Evolutionary conservation across 805 yeast genomes (phyloP).

Genomic region (Monosporozyma servazzii): DNA sequence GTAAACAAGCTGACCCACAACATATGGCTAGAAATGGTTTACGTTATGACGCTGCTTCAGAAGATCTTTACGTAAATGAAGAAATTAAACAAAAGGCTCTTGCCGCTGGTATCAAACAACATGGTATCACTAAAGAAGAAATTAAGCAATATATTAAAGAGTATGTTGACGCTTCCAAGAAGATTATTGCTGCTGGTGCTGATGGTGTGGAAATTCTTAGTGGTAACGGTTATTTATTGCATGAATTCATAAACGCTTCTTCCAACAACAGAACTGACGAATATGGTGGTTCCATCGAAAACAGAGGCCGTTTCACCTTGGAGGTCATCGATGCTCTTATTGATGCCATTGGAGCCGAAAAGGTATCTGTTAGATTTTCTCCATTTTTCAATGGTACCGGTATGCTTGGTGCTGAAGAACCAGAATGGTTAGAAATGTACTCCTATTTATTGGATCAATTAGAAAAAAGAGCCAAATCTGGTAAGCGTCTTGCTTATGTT

Average conservation of each 20-base stretch:
- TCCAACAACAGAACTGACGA: conserved; percentile 41
- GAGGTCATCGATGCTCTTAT: conserved; percentile 44
- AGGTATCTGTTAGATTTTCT: conserved; percentile 41
- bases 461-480: conserved; percentile 31
- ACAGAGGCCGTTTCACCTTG: conserved; percentile 36
- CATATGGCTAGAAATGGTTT: too few species aligned
- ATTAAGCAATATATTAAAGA: too few species aligned
- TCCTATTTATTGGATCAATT: conserved; percentile 36
- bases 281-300: conserved; percentile 47
- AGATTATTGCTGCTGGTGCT: too few species aligned
- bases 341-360: conserved; percentile 45
- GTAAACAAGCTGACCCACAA: too few species aligned
- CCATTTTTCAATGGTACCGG: conserved; percentile 36
- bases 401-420: conserved; percentile 30
- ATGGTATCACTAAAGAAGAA: too few species aligned
- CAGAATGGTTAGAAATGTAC: conserved; percentile 32
- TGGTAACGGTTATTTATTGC: too few species aligned
- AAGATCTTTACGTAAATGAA: too few species aligned
- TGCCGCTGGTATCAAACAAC: too few species aligned
- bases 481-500: conserved; percentile 34
- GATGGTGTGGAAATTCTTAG: too few species aligned
- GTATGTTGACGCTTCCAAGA: too few species aligned
- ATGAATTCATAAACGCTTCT: conserved; percentile 31
- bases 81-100: too few species aligned
- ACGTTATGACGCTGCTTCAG: too few species aligned